Percentiles rank a stretch among this genome's conserved stretches.
These are phyloP conservation scores for Pichia sp. DNA, from an alignment of 1,139 yeast genomes.

Conservation along the genomic window DNA sequence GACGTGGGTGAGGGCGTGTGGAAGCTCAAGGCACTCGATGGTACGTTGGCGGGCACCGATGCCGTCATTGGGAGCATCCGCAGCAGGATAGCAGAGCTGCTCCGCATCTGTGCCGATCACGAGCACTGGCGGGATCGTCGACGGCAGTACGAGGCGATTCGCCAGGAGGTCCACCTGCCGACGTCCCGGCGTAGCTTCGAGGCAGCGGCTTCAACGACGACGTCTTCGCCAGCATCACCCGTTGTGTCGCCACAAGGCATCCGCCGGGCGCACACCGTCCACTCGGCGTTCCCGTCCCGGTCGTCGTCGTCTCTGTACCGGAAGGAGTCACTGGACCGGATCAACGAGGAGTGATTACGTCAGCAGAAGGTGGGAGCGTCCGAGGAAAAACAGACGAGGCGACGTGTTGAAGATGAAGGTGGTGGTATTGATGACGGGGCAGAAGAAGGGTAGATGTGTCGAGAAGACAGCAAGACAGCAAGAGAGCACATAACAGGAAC, in stretches of 20 bases:
- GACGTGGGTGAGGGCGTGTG: constrained; percentile 5
- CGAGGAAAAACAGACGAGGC: background rate
- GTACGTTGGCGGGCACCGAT: constrained; percentile 1
- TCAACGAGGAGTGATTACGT: background rate
- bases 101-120: constrained; percentile 5
- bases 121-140: constrained; percentile 4
- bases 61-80: constrained; percentile 3
- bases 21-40: constrained; percentile 2
- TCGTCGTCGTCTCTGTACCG: background rate
- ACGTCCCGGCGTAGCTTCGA: constrained; percentile 14
- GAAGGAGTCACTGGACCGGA: background rate
- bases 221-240: background rate
- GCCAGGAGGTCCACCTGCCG: constrained; percentile 10
- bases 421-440: background rate
- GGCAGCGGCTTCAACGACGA: background rate
- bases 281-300: background rate
- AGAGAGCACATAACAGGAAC: constrained; percentile 1
- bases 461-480: background rate
- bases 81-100: background rate
- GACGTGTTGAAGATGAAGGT: constrained; percentile 1
- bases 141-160: constrained; percentile 8
- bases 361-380: constrained; percentile 1
- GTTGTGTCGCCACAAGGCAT: background rate
- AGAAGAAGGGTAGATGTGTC: background rate
- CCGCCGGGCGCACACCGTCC: background rate